Conservation (phyloP, 192 early-diverging fungal genomes). For the Rhizoclosmatium globosum region DNA sequence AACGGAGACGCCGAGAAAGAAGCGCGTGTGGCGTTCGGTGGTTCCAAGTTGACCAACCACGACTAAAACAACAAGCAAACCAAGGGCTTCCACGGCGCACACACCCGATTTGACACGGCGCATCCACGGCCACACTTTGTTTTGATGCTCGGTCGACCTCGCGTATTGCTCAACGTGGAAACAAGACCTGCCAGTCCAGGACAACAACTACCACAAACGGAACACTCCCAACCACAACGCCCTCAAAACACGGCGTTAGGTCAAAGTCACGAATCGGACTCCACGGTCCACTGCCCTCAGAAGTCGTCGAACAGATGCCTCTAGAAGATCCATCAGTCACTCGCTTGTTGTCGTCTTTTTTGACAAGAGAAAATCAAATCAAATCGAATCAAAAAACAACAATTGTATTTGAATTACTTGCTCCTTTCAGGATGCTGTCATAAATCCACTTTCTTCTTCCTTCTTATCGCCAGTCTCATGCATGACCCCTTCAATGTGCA, state of each 20-base stretch:
- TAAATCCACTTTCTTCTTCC: not conserved
- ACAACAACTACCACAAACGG: not conserved
- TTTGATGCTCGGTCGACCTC: not conserved
- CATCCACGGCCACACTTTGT: not conserved
- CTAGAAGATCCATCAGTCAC: not conserved
- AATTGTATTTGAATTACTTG: not conserved
- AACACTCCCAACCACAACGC: constrained; percentile 38
- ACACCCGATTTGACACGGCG: not conserved
- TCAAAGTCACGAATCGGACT: constrained; percentile 47
- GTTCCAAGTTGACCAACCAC: not conserved
- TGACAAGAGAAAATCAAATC: not conserved
- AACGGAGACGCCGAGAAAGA: constrained; percentile 7
- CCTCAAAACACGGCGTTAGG: constrained; percentile 61
- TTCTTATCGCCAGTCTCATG: constrained; percentile 6
- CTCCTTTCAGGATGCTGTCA: not conserved
- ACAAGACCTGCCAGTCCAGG: not conserved
- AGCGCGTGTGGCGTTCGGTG: not conserved
- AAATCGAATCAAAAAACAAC: not conserved
- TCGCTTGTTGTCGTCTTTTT: not conserved
- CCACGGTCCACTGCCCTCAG: constrained; percentile 53
- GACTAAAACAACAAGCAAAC: not conserved
- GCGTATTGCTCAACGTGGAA: not conserved
- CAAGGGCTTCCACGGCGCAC: not conserved
- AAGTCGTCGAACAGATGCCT: constrained; percentile 11
- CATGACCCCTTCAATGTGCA: too few relatives aligned